Conservation (phyloP, 805 yeast species). For the Yarrowia porcina region DNA sequence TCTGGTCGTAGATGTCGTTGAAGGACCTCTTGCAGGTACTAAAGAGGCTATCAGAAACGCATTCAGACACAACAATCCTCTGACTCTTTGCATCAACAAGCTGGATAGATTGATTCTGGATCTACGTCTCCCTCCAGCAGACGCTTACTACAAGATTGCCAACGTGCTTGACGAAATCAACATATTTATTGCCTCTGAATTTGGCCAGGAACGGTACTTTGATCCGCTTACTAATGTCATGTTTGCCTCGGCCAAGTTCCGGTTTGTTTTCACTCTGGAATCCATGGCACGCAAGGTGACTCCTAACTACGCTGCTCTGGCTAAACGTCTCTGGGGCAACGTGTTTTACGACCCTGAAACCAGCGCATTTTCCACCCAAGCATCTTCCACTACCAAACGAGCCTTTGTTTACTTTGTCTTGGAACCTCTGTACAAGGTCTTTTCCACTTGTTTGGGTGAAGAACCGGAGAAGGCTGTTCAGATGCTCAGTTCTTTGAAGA, state of each 20-base stretch:
- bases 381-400: slow-evolving; percentile 33
- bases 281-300: slow-evolving; percentile 53
- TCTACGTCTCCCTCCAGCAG: slow-evolving; percentile 67
- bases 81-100: slow-evolving; percentile 70
- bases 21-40: slow-evolving; percentile 67
- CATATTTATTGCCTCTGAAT: slow-evolving; percentile 40
- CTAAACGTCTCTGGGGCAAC: slow-evolving; percentile 74
- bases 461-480: slow-evolving; percentile 44
- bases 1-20: slow-evolving; percentile 77
- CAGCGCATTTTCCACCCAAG: slow-evolving; percentile 46
- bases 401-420: slow-evolving; percentile 65
- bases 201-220: slow-evolving; percentile 46
- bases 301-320: slow-evolving; percentile 45
- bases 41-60: slow-evolving; percentile 51
- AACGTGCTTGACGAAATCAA: slow-evolving; percentile 64
- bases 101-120: slow-evolving; percentile 83
- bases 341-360: slow-evolving; percentile 47
- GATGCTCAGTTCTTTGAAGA: slow-evolving; percentile 43
- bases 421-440: slow-evolving; percentile 35
- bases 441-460: neutral
- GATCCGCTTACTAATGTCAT: slow-evolving; percentile 54
- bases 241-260: slow-evolving; percentile 66
- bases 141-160: slow-evolving; percentile 66
- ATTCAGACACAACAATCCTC: slow-evolving; percentile 47
- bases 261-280: slow-evolving; percentile 61